Percentiles rank a stretch among this genome's conserved stretches.
These are phyloP conservation scores for Solanum clarkiae DNA, from an alignment of 257 asterid genomes.

Conservation along the genomic window DNA sequence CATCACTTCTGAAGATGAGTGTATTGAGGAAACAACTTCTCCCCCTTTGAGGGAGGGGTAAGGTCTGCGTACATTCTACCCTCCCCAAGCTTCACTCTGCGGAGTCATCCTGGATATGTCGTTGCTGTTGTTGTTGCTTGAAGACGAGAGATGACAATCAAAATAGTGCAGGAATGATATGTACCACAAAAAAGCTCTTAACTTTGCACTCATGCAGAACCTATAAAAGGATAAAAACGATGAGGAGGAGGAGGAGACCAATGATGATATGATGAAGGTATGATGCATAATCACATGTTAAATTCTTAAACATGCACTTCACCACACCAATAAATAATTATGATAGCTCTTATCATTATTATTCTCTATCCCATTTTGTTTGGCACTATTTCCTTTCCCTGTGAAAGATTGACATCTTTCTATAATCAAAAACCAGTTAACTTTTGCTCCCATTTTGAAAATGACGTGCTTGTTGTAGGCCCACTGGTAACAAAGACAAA, in stretches of 20 bases:
- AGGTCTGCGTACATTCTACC: background rate
- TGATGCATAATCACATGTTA: background rate
- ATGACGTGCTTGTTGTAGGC: background rate
- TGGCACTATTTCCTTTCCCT: background rate
- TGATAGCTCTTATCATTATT: background rate
- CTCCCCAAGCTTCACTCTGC: background rate
- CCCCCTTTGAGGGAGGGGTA: background rate
- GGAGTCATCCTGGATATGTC: background rate
- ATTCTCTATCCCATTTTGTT: background rate
- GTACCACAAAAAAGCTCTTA: background rate
- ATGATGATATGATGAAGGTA: background rate
- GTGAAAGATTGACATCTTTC: background rate
- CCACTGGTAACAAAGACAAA: background rate
- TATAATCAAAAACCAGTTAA: background rate
- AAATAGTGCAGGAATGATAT: background rate
- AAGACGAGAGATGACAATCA: background rate
- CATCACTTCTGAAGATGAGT: background rate
- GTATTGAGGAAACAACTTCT: background rate
- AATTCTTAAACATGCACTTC: background rate
- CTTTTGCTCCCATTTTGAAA: background rate
- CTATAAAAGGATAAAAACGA: background rate
- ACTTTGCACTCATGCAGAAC: background rate
- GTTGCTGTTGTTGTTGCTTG: background rate
- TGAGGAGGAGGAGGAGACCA: background rate
- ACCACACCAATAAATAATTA: background rate